Percentiles rank a stretch among this genome's conserved stretches.
phyloP scores from a whole-genome alignment of 2,329 filamentous ascomycete species.

The Geoglossum cookeanum region DNA sequence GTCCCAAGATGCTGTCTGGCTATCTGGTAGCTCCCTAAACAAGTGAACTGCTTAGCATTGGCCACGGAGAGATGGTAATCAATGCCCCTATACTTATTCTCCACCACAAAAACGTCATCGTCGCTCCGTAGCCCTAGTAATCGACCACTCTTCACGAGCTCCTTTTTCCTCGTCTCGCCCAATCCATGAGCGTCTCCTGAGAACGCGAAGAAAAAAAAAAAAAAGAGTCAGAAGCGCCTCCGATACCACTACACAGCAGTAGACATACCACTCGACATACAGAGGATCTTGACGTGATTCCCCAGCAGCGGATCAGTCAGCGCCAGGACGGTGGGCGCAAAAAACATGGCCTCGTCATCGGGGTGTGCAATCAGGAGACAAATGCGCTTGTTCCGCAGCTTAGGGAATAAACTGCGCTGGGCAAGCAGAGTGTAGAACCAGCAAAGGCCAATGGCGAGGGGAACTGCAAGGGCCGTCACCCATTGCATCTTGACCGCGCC shows the following conservation, averaged over 20 bases:
- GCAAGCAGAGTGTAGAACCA: constrained; percentile 30
- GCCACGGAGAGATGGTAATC: background rate
- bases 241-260: background rate
- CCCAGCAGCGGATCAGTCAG: constrained; percentile 60
- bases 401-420: constrained; percentile 35
- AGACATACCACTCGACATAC: constrained; percentile 58
- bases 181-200: constrained; percentile 70
- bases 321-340: constrained; percentile 72
- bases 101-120: constrained; percentile 71
- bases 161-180: constrained; percentile 62
- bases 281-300: constrained; percentile 89
- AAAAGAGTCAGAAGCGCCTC: background rate
- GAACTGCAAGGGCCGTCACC: constrained; percentile 7
- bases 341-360: constrained; percentile 99
- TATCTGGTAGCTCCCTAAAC: constrained; percentile 58
- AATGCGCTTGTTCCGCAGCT: constrained; percentile 64
- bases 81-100: constrained; percentile 43
- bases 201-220: background rate
- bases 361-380: constrained; percentile 89
- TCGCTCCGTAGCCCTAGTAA: constrained; percentile 53
- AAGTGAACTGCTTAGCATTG: background rate
- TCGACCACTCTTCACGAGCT: constrained; percentile 64
- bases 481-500: constrained; percentile 3
- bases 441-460: constrained; percentile 25
- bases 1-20: constrained; percentile 68